Percentiles rank a stretch among this genome's conserved stretches.
Conservation (phyloP, 306 rosid species). For the Oemleria cerasiformis region DNA sequence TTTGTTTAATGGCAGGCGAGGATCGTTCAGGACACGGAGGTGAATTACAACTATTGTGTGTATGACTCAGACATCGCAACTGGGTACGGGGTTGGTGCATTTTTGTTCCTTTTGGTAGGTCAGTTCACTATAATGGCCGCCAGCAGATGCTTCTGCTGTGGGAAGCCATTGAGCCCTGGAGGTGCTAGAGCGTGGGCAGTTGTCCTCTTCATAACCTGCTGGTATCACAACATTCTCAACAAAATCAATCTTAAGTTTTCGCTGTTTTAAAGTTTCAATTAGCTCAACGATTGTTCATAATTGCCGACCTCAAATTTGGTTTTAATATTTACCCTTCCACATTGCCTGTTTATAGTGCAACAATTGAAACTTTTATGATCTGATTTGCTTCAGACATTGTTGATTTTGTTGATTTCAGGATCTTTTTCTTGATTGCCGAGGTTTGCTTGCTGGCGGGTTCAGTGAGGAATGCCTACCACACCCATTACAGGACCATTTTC, state of each 20-base stretch:
- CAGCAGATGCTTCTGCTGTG: constrained; percentile 96
- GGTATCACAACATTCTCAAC: constrained; percentile 43
- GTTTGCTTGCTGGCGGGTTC: constrained; percentile 91
- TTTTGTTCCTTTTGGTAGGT: constrained; percentile 72
- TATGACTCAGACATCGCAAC: constrained; percentile 82
- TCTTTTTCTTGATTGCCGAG: constrained; percentile 88
- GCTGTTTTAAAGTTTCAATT: not conserved
- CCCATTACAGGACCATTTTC: constrained; percentile 61
- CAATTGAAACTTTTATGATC: not conserved
- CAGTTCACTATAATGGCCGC: constrained; percentile 78
- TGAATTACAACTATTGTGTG: constrained; percentile 55
- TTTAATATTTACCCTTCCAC: no score
- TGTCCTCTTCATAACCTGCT: constrained; percentile 83
- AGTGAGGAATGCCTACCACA: constrained; percentile 86
- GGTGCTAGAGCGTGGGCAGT: constrained; percentile 90
- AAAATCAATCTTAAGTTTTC: no score
- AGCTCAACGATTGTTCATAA: not conserved
- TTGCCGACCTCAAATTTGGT: not conserved
- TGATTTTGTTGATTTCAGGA: constrained; percentile 41
- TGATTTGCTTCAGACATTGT: not conserved
- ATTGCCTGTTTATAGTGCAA: no score
- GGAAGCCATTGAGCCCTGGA: constrained; percentile 81
- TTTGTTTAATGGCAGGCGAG: constrained; percentile 52
- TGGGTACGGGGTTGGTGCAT: constrained; percentile 93
- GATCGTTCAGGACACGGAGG: constrained; percentile 36